A percentile compares a stretch with the other conserved stretches of the same genome.
Conservation (phyloP, 345 rosid species). For the Murraya koenigii region DNA sequence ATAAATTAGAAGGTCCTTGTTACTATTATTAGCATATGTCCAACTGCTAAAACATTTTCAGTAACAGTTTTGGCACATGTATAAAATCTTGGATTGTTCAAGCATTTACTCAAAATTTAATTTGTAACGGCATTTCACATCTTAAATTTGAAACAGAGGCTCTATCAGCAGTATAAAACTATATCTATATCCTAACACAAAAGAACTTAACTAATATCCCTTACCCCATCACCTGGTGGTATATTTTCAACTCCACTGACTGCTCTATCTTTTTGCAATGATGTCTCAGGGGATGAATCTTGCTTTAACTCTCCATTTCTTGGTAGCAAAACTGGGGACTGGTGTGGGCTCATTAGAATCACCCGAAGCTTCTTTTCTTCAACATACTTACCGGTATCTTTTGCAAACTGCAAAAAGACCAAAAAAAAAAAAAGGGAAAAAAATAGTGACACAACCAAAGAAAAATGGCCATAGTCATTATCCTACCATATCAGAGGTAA, state of each 20-base stretch:
- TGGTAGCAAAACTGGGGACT: slow-evolving; percentile 36
- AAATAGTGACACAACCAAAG: neutral
- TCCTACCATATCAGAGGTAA: slow-evolving; percentile 39
- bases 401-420: slow-evolving; percentile 36
- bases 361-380: slow-evolving; percentile 56
- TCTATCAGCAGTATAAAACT: too few species aligned
- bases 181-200: too few species aligned
- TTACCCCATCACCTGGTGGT: slow-evolving; percentile 40
- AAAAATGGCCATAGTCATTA: neutral
- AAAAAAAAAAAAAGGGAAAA: neutral
- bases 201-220: neutral
- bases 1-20: neutral
- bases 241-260: slow-evolving; percentile 40
- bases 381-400: slow-evolving; percentile 33
- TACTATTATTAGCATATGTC: neutral
- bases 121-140: too few species aligned
- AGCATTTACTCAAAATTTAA: neutral
- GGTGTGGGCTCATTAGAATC: slow-evolving; percentile 31
- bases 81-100: neutral
- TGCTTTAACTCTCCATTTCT: slow-evolving; percentile 35
- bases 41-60: neutral
- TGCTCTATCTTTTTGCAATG: slow-evolving; percentile 14
- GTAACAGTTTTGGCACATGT: neutral
- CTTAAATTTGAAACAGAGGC: too few species aligned
- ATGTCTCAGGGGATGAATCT: slow-evolving; percentile 26